Percentiles rank a stretch among this genome's conserved stretches.
Evolutionary conservation across 2,329 filamentous ascomycete species (phyloP).

Genomic region (Fusarium sp.): DNA sequence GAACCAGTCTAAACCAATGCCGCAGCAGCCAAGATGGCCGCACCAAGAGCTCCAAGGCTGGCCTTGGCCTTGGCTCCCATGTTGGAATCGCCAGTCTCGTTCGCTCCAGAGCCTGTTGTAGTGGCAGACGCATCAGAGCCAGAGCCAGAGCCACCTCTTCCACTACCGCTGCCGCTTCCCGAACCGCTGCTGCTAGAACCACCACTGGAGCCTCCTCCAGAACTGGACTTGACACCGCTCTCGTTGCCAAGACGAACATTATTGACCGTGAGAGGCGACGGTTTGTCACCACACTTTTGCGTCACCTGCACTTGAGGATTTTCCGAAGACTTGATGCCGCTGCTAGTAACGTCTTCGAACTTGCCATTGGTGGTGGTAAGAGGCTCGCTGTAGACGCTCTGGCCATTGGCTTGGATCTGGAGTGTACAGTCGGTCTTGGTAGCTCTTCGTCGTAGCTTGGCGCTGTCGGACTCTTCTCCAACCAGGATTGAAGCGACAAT

Average conservation of each 20-base stretch:
- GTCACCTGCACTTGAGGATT: slow-evolving; percentile 33
- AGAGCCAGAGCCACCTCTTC: slow-evolving; percentile 7
- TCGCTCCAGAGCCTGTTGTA: slow-evolving; percentile 15
- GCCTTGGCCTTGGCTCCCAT: slow-evolving; percentile 15
- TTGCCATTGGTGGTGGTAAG: slow-evolving; percentile 30
- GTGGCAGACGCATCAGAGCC: slow-evolving; percentile 5
- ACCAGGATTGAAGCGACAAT: slow-evolving; percentile 38
- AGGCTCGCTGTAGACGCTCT: slow-evolving; percentile 38
- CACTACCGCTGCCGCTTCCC: slow-evolving; percentile 3
- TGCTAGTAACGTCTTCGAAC: slow-evolving; percentile 36
- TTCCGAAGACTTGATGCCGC: slow-evolving; percentile 28
- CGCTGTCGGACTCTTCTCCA: slow-evolving; percentile 27
- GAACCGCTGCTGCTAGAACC: slow-evolving; percentile 1
- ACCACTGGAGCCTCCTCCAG: slow-evolving; percentile 17
- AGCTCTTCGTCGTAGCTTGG: slow-evolving; percentile 28
- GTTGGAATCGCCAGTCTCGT: slow-evolving; percentile 24
- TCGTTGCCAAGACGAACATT: slow-evolving; percentile 33
- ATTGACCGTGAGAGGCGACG: slow-evolving; percentile 32
- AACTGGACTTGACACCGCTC: slow-evolving; percentile 28
- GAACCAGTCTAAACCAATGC: slow-evolving; percentile 7
- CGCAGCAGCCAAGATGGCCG: slow-evolving; percentile 20
- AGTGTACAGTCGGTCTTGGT: slow-evolving; percentile 33
- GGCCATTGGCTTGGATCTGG: slow-evolving; percentile 23
- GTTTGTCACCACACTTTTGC: slow-evolving; percentile 29
- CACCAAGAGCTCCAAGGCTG: slow-evolving; percentile 25